Percentiles rank a stretch among this genome's conserved stretches.
These are phyloP conservation scores for Boletus edulis DNA, from an alignment of 768 basidiomycete species.

Conservation along the genomic window DNA sequence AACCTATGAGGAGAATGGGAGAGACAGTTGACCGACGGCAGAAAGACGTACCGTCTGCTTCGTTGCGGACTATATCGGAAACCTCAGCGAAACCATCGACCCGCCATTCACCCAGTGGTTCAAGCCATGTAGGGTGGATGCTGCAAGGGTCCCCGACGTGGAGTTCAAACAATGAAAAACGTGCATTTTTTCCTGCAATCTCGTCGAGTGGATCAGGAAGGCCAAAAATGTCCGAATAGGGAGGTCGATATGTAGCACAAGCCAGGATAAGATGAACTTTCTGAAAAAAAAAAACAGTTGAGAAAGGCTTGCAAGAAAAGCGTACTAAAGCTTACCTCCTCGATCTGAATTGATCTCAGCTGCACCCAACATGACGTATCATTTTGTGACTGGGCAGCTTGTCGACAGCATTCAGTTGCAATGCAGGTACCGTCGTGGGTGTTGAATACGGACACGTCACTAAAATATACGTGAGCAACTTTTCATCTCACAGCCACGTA, in stretches of 20 bases:
- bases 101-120: slow-evolving; percentile 53
- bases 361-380: slow-evolving; percentile 20
- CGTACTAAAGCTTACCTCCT: slow-evolving; percentile 13
- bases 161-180: slow-evolving; percentile 26
- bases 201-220: slow-evolving; percentile 15
- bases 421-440: slow-evolving; percentile 48
- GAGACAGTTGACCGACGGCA: background rate
- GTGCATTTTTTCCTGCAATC: slow-evolving; percentile 1
- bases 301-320: background rate
- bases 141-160: slow-evolving; percentile 19
- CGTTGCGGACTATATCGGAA: slow-evolving; percentile 43
- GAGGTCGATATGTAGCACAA: slow-evolving; percentile 37
- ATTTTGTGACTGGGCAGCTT: background rate
- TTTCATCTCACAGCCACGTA: background rate
- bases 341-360: slow-evolving; percentile 18
- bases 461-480: slow-evolving; percentile 25
- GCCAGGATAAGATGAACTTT: slow-evolving; percentile 38
- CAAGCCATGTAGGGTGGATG: slow-evolving; percentile 32
- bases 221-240: slow-evolving; percentile 22
- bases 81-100: slow-evolving; percentile 47
- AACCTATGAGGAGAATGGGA: slow-evolving; percentile 19
- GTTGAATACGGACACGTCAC: slow-evolving; percentile 54
- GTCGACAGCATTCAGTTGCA: slow-evolving; percentile 17
- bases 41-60: slow-evolving; percentile 43
- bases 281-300: slow-evolving; percentile 9